phyloP scores from a whole-genome alignment of 2,329 filamentous ascomycete genomes.

The Phaeosphaeriaceae sp. region DNA sequence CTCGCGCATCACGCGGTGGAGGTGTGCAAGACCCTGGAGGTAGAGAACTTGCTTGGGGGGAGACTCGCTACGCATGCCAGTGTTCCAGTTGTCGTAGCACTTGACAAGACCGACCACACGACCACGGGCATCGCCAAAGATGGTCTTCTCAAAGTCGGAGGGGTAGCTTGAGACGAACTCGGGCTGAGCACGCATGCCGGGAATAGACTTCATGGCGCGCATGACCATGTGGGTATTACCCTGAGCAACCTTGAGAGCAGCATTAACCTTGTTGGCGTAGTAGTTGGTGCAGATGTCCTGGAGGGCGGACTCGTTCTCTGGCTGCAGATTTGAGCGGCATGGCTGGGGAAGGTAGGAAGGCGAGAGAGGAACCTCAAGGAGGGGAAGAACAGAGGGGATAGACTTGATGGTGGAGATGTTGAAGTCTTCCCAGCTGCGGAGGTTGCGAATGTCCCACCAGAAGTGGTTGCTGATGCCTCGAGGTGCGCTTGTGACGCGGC shows the following conservation, averaged over 20 bases:
- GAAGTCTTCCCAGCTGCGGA: slow-evolving; percentile 84
- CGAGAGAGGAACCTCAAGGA: slow-evolving; percentile 70
- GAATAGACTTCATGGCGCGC: slow-evolving; percentile 45
- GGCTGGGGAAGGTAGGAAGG: slow-evolving; percentile 66
- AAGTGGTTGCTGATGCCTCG: slow-evolving; percentile 79
- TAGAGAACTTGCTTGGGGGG: slow-evolving; percentile 88
- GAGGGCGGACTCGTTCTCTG: slow-evolving; percentile 79
- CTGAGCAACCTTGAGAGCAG: slow-evolving; percentile 78
- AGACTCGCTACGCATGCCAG: slow-evolving; percentile 85
- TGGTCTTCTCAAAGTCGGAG: slow-evolving; percentile 58
- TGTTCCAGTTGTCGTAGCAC: slow-evolving; percentile 93
- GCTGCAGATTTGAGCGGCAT: slow-evolving; percentile 65
- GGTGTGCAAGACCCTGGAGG: slow-evolving; percentile 80
- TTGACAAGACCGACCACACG: slow-evolving; percentile 86
- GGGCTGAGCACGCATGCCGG: slow-evolving; percentile 62
- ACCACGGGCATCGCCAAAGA: slow-evolving; percentile 56
- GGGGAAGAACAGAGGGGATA: slow-evolving; percentile 73
- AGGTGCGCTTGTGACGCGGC: slow-evolving; percentile 73
- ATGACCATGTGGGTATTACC: slow-evolving; percentile 66
- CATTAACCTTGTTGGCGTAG: slow-evolving; percentile 87
- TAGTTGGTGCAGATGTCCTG: slow-evolving; percentile 76
- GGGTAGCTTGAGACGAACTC: slow-evolving; percentile 70
- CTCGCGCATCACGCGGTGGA: slow-evolving; percentile 92
- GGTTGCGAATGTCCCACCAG: slow-evolving; percentile 94
- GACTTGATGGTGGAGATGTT: slow-evolving; percentile 72